Conservation (phyloP, 305 asterid genomes). For the Ruellia speciosa region DNA sequence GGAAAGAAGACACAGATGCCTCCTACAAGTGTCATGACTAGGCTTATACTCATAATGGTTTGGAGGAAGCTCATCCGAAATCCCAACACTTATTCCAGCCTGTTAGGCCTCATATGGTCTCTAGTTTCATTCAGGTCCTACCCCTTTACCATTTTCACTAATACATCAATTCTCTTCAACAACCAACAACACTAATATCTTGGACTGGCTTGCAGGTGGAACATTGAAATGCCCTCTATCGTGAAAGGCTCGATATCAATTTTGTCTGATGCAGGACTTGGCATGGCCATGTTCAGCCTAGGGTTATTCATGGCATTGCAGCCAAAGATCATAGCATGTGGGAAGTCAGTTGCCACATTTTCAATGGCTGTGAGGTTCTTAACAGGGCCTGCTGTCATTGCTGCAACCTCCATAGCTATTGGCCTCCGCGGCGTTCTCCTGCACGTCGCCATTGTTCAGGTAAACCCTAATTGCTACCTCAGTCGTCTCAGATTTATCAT, state of each 20-base stretch:
- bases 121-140: constrained; percentile 64
- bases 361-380: constrained; percentile 92
- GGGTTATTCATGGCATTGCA: constrained; percentile 95
- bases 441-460: constrained; percentile 88
- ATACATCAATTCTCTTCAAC: background rate
- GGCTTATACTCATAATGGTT: constrained; percentile 83
- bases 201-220: constrained; percentile 44
- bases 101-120: constrained; percentile 86
- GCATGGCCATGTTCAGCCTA: constrained; percentile 97
- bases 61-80: constrained; percentile 88
- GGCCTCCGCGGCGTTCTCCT: constrained; percentile 78
- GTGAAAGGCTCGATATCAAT: constrained; percentile 81
- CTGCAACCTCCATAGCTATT: constrained; percentile 78
- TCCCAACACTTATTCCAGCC: constrained; percentile 86
- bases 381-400: constrained; percentile 91
- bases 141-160: background rate
- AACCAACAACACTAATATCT: too few relatives aligned
- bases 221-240: constrained; percentile 79
- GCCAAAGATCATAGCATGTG: constrained; percentile 82
- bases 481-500: too few relatives aligned
- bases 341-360: constrained; percentile 73
- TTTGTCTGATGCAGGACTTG: constrained; percentile 89
- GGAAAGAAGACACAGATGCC: constrained; percentile 74
- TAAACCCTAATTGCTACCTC: constrained; percentile 7
- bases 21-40: constrained; percentile 87